Conservation (phyloP, 129 eudicot species). For the Arctium minus region DNA sequence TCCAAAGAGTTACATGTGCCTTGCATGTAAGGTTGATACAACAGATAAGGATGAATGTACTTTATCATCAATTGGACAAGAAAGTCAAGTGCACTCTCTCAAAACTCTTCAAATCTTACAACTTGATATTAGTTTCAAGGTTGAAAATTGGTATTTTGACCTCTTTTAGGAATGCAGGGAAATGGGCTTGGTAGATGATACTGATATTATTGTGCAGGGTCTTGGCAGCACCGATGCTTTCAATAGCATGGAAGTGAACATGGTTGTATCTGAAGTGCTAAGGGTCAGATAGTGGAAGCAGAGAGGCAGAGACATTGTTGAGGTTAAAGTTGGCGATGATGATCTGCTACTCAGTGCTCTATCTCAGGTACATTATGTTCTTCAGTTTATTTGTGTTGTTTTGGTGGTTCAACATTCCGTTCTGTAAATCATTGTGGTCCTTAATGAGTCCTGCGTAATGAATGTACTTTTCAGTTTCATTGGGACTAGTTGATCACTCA, state of each 20-base stretch:
- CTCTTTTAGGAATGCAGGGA: too few species aligned
- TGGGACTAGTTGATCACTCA: background rate
- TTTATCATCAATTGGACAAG: conserved; percentile 29
- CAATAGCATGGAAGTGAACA: conserved; percentile 53
- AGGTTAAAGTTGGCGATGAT: conserved; percentile 32
- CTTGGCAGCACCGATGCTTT: conserved; percentile 60
- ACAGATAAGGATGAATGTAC: conserved; percentile 31
- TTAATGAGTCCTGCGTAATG: too few species aligned
- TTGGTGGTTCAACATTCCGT: too few species aligned
- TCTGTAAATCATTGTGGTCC: too few species aligned
- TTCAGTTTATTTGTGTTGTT: too few species aligned
- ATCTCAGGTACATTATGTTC: too few species aligned
- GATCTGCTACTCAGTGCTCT: too few species aligned
- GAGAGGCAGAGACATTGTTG: conserved; percentile 37
- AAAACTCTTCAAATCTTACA: background rate
- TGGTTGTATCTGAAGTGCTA: conserved; percentile 53
- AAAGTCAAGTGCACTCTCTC: conserved; percentile 40
- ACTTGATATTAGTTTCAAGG: too few species aligned
- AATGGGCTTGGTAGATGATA: background rate
- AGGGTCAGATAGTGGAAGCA: conserved; percentile 59
- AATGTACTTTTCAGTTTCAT: background rate
- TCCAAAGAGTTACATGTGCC: conserved; percentile 62
- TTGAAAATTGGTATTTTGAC: too few species aligned
- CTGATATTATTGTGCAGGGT: conserved; percentile 47
- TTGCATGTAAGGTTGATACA: conserved; percentile 58